These are phyloP conservation scores for Aspergillaceae sp. DNA, from an alignment of 2,329 filamentous ascomycete species.

Conservation along the genomic window DNA sequence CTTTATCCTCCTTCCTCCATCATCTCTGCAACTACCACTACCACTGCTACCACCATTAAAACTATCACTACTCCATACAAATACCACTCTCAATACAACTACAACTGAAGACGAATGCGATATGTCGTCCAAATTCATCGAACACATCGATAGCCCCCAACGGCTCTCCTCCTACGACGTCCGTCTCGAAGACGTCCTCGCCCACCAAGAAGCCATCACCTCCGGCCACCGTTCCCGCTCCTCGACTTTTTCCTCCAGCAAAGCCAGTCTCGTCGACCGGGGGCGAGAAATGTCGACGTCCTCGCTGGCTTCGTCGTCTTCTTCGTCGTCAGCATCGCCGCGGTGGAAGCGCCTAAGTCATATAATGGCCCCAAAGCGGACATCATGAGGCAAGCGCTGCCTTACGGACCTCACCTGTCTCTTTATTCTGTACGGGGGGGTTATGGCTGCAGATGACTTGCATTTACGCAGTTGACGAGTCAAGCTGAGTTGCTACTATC, in stretches of 20 bases:
- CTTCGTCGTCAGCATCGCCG: conserved; percentile 1
- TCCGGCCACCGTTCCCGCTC: conserved; percentile 29
- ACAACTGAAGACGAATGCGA: too few relatives aligned
- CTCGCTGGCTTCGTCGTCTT: background rate
- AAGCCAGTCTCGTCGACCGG: conserved; percentile 11
- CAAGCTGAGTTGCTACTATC: background rate
- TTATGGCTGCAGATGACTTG: too few relatives aligned
- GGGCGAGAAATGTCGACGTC: background rate
- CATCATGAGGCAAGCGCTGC: background rate
- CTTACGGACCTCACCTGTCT: background rate
- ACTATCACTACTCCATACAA: background rate
- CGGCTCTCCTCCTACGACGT: conserved; percentile 32
- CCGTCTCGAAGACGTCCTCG: conserved; percentile 37
- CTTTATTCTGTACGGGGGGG: background rate
- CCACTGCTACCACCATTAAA: background rate
- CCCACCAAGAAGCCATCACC: conserved; percentile 30
- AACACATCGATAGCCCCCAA: conserved; percentile 28
- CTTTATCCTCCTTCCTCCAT: background rate
- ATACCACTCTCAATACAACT: too few relatives aligned
- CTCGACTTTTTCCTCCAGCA: conserved; percentile 22
- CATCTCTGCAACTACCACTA: background rate
- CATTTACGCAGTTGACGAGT: background rate
- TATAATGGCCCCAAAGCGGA: background rate
- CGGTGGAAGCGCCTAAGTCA: background rate
- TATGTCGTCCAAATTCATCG: conserved; percentile 31